These are phyloP conservation scores for Cyclostephanos invisitatus DNA, from an alignment of 108 stramenopile genomes.

Conservation along the genomic window DNA sequence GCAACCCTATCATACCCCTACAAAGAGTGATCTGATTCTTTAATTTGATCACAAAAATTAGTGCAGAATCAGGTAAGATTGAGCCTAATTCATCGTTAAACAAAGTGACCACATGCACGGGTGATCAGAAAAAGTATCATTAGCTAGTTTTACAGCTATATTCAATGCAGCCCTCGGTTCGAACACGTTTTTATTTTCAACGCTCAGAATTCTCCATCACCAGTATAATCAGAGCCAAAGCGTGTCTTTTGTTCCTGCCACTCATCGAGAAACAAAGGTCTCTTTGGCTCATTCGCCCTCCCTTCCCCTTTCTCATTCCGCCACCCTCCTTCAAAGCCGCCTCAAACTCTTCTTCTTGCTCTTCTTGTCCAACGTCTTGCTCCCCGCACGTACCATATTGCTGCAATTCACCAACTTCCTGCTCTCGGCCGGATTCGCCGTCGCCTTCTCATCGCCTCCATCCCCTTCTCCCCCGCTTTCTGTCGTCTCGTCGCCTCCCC, in stretches of 20 bases:
- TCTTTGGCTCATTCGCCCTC: neutral
- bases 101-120: no score
- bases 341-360: conserved; percentile 82
- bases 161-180: no score
- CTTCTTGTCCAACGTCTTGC: conserved; percentile 52
- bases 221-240: no score
- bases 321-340: conserved; percentile 45
- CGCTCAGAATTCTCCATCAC: no score
- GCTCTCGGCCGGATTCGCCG: conserved; percentile 13
- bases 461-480: conserved; percentile 4
- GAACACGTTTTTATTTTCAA: no score
- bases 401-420: conserved; percentile 32
- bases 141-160: no score
- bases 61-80: no score
- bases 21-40: no score
- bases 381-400: conserved; percentile 31
- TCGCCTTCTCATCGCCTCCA: conserved; percentile 16
- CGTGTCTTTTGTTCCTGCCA: neutral
- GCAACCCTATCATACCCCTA: no score
- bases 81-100: no score
- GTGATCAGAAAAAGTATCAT: no score
- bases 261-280: neutral
- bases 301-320: neutral
- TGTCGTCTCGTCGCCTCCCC: neutral
- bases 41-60: no score